Evolutionary conservation across 306 rosid species (phyloP), one percentile per base, ranked within the genome.

Genomic region (Acacia confusa): DNA sequence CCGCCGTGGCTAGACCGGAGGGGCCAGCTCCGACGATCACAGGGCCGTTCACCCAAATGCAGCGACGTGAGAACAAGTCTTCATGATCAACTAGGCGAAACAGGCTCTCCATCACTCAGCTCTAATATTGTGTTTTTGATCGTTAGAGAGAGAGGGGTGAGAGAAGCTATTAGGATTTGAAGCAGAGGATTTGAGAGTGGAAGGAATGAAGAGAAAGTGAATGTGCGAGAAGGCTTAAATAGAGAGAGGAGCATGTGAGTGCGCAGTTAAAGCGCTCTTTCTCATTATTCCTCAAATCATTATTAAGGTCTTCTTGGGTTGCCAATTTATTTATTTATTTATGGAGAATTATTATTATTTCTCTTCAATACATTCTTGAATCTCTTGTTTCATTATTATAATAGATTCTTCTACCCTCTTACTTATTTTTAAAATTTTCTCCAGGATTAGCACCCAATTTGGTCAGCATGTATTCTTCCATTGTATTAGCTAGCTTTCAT

Each of bases 21-120:
- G 99, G 99, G 14, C 99, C 99, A 34, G 99, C 99, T 4, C 99
- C 99, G 55, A 95, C 91, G 44, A 95, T 95, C 2, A 93, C 88
- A 9, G 99, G 99, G 7, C 99, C 99, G 65, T 93, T 93, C 11
- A 95, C 91, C 90, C 97, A 88, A 64, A 90, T 79, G 85, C 92
- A 90, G n/a, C 95, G 90, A 14, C 93, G 84, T 4, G 92, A 87
- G 78, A 90, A 74, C 27, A 83, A 80, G 60, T 91, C 92, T 11
- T 92, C 79, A 16, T 87, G 74, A 78, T 92, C 97, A 9, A 45
- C 82, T 48, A 86, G 77, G 72, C 92, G 92, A 52, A 93, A 86
- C 53, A 89, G 44, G 78, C 85, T 92, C 81, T 95, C 97, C 98
- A 94, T 94, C 81, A 60, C 78, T 30, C n/a, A 64, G 11, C 22